Evolutionary conservation across 169 alveolate genomes (phyloP).

Genomic region (Blepharisma undulans): DNA sequence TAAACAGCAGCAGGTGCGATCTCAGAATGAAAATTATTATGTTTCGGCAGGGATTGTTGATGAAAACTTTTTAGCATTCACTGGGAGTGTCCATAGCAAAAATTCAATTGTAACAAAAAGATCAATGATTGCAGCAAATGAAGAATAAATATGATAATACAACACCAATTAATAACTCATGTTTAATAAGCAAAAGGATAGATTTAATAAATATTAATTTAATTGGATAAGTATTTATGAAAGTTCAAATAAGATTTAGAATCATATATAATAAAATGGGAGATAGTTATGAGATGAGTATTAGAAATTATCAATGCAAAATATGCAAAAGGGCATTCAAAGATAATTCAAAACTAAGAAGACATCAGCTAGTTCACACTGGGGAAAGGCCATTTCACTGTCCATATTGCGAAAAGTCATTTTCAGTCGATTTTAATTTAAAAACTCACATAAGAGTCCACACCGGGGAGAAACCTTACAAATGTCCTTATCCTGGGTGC

Average conservation of each 20-base stretch:
- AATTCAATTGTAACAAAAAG: constrained; percentile 18
- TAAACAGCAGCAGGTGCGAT: neutral
- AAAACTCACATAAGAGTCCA: constrained; percentile 65
- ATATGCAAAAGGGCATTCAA: constrained; percentile 74
- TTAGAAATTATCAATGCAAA: constrained; percentile 46
- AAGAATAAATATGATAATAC: neutral
- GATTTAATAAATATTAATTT: too few species aligned
- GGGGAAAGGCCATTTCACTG: constrained; percentile 78
- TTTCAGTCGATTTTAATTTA: constrained; percentile 58
- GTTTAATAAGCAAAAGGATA: neutral
- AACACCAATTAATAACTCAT: neutral
- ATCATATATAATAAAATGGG: neutral
- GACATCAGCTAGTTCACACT: constrained; percentile 82
- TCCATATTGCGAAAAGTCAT: constrained; percentile 50
- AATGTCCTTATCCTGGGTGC: constrained; percentile 63
- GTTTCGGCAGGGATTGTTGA: neutral
- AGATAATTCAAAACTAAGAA: constrained; percentile 76
- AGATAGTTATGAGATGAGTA: neutral
- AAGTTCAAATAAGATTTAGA: too few species aligned
- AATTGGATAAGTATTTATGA: too few species aligned
- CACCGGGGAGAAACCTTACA: constrained; percentile 75
- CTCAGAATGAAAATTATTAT: neutral
- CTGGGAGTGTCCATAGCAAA: neutral
- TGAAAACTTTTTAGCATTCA: neutral
- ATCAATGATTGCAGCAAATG: constrained; percentile 9